Evolutionary conservation across 306 rosid species (phyloP), one percentile per base, ranked within the genome.

Genomic region (Corylus americana): DNA sequence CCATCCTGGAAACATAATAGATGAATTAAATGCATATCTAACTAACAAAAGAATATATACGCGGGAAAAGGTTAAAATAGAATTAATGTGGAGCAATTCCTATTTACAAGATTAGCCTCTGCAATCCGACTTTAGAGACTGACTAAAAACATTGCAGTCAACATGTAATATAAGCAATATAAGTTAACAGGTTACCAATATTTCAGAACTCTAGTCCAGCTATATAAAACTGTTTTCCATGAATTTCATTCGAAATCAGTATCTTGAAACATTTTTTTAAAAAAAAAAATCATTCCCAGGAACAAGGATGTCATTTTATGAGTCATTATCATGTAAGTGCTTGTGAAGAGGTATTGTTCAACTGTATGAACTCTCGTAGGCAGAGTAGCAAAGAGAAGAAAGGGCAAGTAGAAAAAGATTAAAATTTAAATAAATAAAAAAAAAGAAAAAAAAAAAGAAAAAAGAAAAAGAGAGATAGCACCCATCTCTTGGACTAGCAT

Each of bases 1-100:
- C 98, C 98, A 90, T 64, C 97, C 96, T 95, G 80, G 45, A 64
- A 78, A 74, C 69, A 73, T 58, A 68, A 68, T 73, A 78, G 7
- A 71, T 47, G 77, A 76, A 39, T 42, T 74, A 76, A 78, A 54
- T 27, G 70, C 25, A 8, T 71, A 17, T 47, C 80, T 77, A 71
- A 70, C 69, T 58, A 53, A 62, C 48, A 75, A 78, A 76, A 27
- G 59, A 20, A 69, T 25, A 74, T 7, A 35, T 17, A n/a, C 2
- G 72, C 42, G 39, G 49, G 25, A 57, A 84, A 79, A 64, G 20
- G 59, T 70, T 39, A 78, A 78, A 61, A 11, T 57, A 4, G 80
- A 61, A 71, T 50, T 50, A 75, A 73, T 62, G 58, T 13, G 54
- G 27, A 42, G 25, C 29, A 8, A 79, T 63, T 79, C 76, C 29